Percentiles rank a stretch among this genome's conserved stretches.
Conservation (phyloP, 2,329 filamentous ascomycete genomes). For the Colletotrichum phormii region DNA sequence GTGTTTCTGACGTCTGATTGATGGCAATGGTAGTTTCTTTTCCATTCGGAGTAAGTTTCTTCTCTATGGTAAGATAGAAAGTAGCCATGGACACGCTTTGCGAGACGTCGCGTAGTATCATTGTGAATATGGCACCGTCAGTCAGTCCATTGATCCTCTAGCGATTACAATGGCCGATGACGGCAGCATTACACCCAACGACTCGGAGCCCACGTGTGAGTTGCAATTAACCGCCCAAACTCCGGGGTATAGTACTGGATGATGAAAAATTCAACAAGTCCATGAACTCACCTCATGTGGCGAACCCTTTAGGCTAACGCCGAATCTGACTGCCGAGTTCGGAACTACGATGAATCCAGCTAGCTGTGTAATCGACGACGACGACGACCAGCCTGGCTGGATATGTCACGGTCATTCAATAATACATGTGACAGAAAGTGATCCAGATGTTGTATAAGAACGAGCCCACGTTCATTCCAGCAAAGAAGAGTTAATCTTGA, state of each 20-base stretch:
- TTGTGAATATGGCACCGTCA: neutral
- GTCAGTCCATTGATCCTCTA: neutral
- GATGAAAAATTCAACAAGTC: neutral
- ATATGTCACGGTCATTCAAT: neutral
- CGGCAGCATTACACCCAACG: conserved; percentile 33
- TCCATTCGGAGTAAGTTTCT: too few species aligned
- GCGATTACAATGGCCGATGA: conserved; percentile 7
- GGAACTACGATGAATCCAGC: neutral
- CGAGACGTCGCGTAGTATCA: too few species aligned
- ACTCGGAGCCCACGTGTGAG: conserved; percentile 9
- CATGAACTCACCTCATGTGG: neutral
- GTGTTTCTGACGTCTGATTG: conserved; percentile 18
- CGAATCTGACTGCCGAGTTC: neutral
- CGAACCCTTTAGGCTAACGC: neutral
- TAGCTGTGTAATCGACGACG: neutral
- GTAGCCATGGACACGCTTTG: neutral
- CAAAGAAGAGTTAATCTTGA: too few species aligned
- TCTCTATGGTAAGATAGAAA: neutral
- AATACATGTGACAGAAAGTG: neutral
- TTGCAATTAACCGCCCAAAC: neutral
- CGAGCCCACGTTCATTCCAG: neutral
- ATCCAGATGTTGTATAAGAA: conserved; percentile 13
- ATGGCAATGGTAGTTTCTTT: neutral
- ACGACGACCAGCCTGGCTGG: neutral
- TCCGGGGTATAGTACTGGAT: neutral